These are phyloP conservation scores for Colletotrichum liriopes DNA, from an alignment of 2,329 filamentous ascomycete species.

Conservation along the genomic window DNA sequence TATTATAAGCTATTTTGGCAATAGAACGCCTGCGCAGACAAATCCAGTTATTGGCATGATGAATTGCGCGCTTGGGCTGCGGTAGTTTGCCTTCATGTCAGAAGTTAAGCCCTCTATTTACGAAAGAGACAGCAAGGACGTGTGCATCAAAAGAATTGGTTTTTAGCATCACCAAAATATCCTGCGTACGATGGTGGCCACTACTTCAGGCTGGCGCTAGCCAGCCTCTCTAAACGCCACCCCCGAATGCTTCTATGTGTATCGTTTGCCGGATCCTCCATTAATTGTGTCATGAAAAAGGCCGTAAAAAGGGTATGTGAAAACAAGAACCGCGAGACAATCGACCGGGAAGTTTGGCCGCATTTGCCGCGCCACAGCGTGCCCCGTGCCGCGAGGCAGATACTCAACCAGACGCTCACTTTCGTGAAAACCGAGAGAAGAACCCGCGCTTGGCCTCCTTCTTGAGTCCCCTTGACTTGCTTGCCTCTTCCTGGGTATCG, in stretches of 20 bases:
- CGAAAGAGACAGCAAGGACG: not conserved
- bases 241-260: conserved; percentile 6
- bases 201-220: not conserved
- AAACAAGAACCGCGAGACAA: not conserved
- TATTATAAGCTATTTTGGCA: not conserved
- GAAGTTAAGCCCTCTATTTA: not conserved
- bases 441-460: conserved; percentile 29
- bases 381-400: not conserved
- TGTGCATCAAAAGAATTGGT: not conserved
- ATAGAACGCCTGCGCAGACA: not conserved
- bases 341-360: not conserved
- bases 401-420: not conserved
- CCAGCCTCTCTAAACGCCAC: conserved; percentile 1
- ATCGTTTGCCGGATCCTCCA: not conserved
- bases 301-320: conserved; percentile 17
- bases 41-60: not conserved
- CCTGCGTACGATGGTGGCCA: not conserved
- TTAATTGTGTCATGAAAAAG: not conserved
- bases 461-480: conserved; percentile 38
- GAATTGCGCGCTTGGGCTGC: not conserved
- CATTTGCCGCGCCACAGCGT: not conserved
- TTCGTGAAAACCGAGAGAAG: conserved; percentile 21
- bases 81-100: not conserved
- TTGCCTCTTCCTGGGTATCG: conserved; percentile 56
- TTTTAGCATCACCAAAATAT: not conserved